Percentiles rank a stretch among this genome's conserved stretches.
Conservation (phyloP, 2,329 filamentous ascomycete genomes). For the Fusarium nygamai region DNA sequence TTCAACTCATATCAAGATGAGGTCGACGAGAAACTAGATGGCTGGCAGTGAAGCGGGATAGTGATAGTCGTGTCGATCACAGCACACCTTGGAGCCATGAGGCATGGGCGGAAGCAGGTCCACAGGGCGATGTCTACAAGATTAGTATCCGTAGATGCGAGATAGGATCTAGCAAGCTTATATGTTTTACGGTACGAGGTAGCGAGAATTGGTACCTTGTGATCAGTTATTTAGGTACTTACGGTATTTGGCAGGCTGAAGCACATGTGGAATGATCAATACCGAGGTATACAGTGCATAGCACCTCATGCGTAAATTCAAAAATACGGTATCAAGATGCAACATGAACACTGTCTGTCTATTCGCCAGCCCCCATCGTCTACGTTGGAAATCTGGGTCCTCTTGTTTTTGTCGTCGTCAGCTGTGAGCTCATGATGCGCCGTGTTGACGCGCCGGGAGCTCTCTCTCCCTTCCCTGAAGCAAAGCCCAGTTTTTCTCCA, state of each 20-base stretch:
- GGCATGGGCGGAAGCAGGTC: neutral
- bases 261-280: neutral
- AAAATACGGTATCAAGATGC: slow-evolving; percentile 5
- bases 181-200: neutral
- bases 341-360: slow-evolving; percentile 14
- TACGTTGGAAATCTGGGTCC: slow-evolving; percentile 7
- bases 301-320: neutral
- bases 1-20: neutral
- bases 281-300: neutral
- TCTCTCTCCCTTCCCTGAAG: neutral
- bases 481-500: neutral
- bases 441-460: neutral
- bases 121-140: neutral
- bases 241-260: neutral
- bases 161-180: neutral
- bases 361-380: neutral
- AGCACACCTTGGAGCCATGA: neutral
- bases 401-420: slow-evolving; percentile 22
- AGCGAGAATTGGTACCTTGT: neutral
- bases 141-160: neutral
- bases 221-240: neutral
- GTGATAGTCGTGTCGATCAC: slow-evolving; percentile 1
- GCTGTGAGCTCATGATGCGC: slow-evolving; percentile 20
- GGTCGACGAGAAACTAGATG: neutral
- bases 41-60: neutral